Evolutionary conservation across 805 yeast species (phyloP).

Genomic region (Metschnikowia baotianmanensis): DNA sequence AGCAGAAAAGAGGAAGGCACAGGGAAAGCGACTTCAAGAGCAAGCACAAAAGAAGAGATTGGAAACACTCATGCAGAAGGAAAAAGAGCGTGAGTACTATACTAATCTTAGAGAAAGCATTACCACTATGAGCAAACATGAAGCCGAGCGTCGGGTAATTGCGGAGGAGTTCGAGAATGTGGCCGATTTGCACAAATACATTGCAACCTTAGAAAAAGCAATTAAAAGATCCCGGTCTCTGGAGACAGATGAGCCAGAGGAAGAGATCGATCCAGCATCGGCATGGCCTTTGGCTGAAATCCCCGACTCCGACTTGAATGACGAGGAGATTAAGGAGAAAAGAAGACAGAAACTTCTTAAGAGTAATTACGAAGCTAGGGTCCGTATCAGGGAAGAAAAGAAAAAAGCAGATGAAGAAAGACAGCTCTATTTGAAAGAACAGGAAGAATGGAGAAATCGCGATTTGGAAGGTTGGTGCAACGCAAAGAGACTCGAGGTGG

Average conservation of each 20-base stretch:
- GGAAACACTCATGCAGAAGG: conserved; percentile 77
- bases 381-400: conserved; percentile 77
- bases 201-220: conserved; percentile 62
- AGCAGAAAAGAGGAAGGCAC: conserved; percentile 77
- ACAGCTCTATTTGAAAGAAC: conserved; percentile 61
- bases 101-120: conserved; percentile 54
- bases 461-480: conserved; percentile 81
- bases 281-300: conserved; percentile 69
- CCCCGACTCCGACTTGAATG: conserved; percentile 80
- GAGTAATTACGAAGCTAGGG: conserved; percentile 86
- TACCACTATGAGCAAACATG: conserved; percentile 48
- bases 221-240: conserved; percentile 64
- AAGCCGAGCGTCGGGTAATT: conserved; percentile 52
- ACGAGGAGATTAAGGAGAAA: conserved; percentile 82
- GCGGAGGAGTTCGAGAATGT: conserved; percentile 79
- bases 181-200: conserved; percentile 64
- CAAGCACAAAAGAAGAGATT: conserved; percentile 84
- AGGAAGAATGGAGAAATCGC: conserved; percentile 70
- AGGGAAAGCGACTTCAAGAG: conserved; percentile 85
- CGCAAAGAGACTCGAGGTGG: conserved; percentile 61
- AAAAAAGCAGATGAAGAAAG: conserved; percentile 57
- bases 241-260: conserved; percentile 49
- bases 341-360: conserved; percentile 78
- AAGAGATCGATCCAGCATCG: conserved; percentile 49
- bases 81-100: conserved; percentile 76